Percentiles rank a stretch among this genome's conserved stretches.
phyloP scores from a whole-genome alignment of 306 rosid genomes.

The Astragalus glycyphyllos region DNA sequence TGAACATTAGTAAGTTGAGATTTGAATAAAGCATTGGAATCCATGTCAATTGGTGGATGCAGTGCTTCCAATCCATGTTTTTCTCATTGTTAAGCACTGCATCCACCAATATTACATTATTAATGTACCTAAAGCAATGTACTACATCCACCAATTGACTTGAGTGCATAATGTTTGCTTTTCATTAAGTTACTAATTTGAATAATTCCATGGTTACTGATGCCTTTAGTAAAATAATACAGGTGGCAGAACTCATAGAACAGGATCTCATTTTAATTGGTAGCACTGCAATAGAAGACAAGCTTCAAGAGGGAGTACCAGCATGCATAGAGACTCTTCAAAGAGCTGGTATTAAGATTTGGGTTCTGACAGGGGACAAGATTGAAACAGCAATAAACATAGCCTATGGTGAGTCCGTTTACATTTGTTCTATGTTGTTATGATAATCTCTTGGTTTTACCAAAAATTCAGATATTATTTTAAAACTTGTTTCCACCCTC shows the following conservation, averaged over 20 bases:
- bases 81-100: no score
- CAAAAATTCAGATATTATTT: slow-evolving; percentile 16
- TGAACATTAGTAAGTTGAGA: no score
- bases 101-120: no score
- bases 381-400: slow-evolving; percentile 99
- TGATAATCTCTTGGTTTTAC: slow-evolving; percentile 8
- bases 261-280: slow-evolving; percentile 86
- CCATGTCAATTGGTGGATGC: no score
- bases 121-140: no score
- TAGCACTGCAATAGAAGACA: slow-evolving; percentile 97
- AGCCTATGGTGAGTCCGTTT: slow-evolving; percentile 79
- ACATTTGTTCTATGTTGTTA: slow-evolving; percentile 21
- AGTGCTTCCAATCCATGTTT: no score
- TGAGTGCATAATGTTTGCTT: slow-evolving; percentile 29
- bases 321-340: slow-evolving; percentile 90
- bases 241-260: slow-evolving; percentile 97
- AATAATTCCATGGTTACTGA: slow-evolving; percentile 38
- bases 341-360: slow-evolving; percentile 95
- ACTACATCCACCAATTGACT: background rate
- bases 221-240: slow-evolving; percentile 46
- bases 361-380: slow-evolving; percentile 99
- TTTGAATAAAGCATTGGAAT: no score
- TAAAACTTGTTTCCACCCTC: slow-evolving; percentile 34
- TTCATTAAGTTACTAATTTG: slow-evolving; percentile 26
- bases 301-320: slow-evolving; percentile 99